Evolutionary conservation across 2,329 filamentous ascomycete genomes (phyloP).

Genomic region (Colletotrichum trifolii): DNA sequence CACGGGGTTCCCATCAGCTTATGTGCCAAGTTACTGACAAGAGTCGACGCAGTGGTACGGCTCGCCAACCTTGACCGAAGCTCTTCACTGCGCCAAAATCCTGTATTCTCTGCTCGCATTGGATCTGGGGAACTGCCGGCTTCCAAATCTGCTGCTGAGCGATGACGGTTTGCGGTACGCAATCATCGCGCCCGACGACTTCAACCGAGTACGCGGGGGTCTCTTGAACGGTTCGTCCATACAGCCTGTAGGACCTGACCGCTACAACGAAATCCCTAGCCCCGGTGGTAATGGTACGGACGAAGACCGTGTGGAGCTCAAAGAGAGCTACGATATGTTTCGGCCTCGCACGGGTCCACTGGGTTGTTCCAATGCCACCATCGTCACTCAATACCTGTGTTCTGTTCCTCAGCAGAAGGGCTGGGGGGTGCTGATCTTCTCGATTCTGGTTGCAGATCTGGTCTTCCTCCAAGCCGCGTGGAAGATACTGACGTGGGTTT

Average conservation of each 20-base stretch:
- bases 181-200: too few relatives aligned
- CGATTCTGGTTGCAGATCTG: background rate
- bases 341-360: background rate
- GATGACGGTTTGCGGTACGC: too few relatives aligned
- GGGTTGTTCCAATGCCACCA: background rate
- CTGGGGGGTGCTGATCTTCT: background rate
- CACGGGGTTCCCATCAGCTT: background rate
- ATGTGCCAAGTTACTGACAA: background rate
- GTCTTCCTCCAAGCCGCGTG: slow-evolving; percentile 8
- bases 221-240: background rate
- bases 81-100: background rate
- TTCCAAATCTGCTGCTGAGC: too few relatives aligned
- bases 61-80: background rate
- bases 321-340: background rate
- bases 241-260: background rate
- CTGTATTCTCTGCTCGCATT: too few relatives aligned
- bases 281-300: background rate
- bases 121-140: too few relatives aligned
- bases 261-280: background rate
- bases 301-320: background rate
- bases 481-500: background rate
- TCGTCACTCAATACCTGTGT: slow-evolving; percentile 2
- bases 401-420: slow-evolving; percentile 6
- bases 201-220: background rate
- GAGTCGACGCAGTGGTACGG: background rate